Evolutionary conservation across 2,329 filamentous ascomycete species (phyloP).

Genomic region (Ustilaginoidea virens): DNA sequence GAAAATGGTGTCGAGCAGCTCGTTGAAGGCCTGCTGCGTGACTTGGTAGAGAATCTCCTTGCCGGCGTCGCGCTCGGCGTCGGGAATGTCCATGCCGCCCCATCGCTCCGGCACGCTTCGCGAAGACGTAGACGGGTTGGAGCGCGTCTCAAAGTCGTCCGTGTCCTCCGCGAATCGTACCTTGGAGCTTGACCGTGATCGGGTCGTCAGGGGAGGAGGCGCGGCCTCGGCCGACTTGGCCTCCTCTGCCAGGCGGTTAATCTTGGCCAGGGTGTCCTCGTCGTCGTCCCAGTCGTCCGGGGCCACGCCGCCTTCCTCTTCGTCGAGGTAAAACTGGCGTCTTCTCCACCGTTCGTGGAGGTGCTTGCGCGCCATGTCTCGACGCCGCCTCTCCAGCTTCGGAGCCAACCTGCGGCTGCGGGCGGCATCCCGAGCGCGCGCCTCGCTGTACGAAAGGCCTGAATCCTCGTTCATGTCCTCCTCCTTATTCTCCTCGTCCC

Average conservation of each 20-base stretch:
- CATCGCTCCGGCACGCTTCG: conserved; percentile 57
- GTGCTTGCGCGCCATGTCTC: conserved; percentile 31
- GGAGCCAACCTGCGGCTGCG: conserved; percentile 20
- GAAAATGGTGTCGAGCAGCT: conserved; percentile 79
- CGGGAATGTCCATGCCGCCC: conserved; percentile 65
- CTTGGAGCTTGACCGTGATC: conserved; percentile 60
- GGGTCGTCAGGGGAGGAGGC: conserved; percentile 10
- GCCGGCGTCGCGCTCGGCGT: conserved; percentile 67
- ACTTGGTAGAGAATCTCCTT: conserved; percentile 85
- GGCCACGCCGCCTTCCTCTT: conserved; percentile 60
- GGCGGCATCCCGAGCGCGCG: conserved; percentile 21
- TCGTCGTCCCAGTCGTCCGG: conserved; percentile 49
- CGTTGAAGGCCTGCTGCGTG: conserved; percentile 81
- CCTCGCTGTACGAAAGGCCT: conserved; percentile 21
- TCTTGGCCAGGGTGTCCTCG: conserved; percentile 35
- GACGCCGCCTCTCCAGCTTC: conserved; percentile 23
- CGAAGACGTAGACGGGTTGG: conserved; percentile 59
- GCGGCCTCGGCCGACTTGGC: conserved; percentile 23
- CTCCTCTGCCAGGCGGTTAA: conserved; percentile 17
- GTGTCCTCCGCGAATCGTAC: conserved; percentile 61
- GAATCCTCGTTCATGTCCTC: not conserved
- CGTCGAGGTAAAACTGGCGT: conserved; percentile 68
- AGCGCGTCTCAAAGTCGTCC: conserved; percentile 53
- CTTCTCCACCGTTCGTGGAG: conserved; percentile 61
- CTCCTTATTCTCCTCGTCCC: conserved; percentile 8